These are phyloP conservation scores for Rutidosis leptorrhynchoides DNA, from an alignment of 129 eudicot genomes.

Conservation along the genomic window DNA sequence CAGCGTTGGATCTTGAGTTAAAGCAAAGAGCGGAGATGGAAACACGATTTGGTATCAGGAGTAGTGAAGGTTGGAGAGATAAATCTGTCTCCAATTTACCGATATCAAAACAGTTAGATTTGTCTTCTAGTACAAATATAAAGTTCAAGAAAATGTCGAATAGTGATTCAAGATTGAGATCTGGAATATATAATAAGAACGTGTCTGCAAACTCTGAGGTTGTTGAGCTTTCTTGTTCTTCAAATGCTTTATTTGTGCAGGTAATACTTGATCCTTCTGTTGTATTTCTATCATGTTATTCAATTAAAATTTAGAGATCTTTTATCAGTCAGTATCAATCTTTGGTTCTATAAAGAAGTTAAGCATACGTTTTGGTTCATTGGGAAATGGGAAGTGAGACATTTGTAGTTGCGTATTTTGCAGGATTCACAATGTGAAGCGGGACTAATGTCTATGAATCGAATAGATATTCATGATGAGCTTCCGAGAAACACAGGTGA, in stretches of 20 bases:
- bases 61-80: constrained; percentile 24
- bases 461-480: constrained; percentile 25
- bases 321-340: neutral
- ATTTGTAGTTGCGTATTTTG: constrained; percentile 3
- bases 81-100: constrained; percentile 24
- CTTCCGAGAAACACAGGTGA: constrained; percentile 32
- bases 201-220: constrained; percentile 13
- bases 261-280: constrained; percentile 21
- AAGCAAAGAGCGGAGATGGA: constrained; percentile 7
- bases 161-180: constrained; percentile 21
- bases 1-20: constrained; percentile 24
- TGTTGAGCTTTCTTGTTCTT: constrained; percentile 25
- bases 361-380: constrained; percentile 1
- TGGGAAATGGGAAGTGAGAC: neutral
- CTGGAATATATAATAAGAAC: neutral
- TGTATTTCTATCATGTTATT: neutral
- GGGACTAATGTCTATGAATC: constrained; percentile 20
- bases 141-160: constrained; percentile 17
- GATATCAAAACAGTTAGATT: constrained; percentile 3
- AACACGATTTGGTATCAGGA: neutral
- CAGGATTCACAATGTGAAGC: constrained; percentile 43
- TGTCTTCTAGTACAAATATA: constrained; percentile 1
- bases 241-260: constrained; percentile 23
- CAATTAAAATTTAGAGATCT: neutral
- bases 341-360: neutral